A percentile compares a stretch with the other conserved stretches of the same genome.
Conservation (phyloP, 2,329 filamentous ascomycete genomes). For the Tolypocladium inflatum region DNA sequence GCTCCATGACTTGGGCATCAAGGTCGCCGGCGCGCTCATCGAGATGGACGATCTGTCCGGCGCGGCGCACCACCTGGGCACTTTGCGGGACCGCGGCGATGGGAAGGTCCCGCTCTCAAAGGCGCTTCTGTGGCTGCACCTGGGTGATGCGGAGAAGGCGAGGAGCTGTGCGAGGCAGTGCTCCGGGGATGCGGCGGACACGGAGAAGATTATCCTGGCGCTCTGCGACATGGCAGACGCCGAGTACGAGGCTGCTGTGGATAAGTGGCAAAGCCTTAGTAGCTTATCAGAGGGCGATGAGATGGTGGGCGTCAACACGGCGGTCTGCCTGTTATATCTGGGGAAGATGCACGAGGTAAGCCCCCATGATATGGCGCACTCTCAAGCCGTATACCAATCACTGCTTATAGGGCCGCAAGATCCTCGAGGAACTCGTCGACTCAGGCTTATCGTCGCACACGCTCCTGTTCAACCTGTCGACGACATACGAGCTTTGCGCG, state of each 20-base stretch:
- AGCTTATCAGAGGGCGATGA: slow-evolving; percentile 40
- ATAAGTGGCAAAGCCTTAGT: slow-evolving; percentile 46
- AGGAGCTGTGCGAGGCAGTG: slow-evolving; percentile 36
- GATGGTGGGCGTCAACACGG: slow-evolving; percentile 72
- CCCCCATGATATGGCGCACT: background rate
- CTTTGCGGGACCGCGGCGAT: slow-evolving; percentile 34
- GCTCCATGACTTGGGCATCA: slow-evolving; percentile 64
- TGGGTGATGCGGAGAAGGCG: slow-evolving; percentile 68
- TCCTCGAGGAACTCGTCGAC: slow-evolving; percentile 59
- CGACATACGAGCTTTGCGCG: slow-evolving; percentile 84
- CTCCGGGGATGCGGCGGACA: slow-evolving; percentile 19
- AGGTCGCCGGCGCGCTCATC: slow-evolving; percentile 56
- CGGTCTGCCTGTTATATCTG: slow-evolving; percentile 75
- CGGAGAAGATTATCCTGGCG: slow-evolving; percentile 48
- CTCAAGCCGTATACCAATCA: slow-evolving; percentile 6
- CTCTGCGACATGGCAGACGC: slow-evolving; percentile 73
- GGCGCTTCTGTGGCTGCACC: slow-evolving; percentile 64
- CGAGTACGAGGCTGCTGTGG: slow-evolving; percentile 54
- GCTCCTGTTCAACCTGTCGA: slow-evolving; percentile 80
- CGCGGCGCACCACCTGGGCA: slow-evolving; percentile 63
- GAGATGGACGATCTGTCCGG: slow-evolving; percentile 85
- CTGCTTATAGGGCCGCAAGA: slow-evolving; percentile 44
- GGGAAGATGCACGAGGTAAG: slow-evolving; percentile 63
- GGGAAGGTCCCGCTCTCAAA: slow-evolving; percentile 36
- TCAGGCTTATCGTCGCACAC: slow-evolving; percentile 62